phyloP scores from a whole-genome alignment of 371 early-diverging fungal genomes.

The Fennellomyces sp. region DNA sequence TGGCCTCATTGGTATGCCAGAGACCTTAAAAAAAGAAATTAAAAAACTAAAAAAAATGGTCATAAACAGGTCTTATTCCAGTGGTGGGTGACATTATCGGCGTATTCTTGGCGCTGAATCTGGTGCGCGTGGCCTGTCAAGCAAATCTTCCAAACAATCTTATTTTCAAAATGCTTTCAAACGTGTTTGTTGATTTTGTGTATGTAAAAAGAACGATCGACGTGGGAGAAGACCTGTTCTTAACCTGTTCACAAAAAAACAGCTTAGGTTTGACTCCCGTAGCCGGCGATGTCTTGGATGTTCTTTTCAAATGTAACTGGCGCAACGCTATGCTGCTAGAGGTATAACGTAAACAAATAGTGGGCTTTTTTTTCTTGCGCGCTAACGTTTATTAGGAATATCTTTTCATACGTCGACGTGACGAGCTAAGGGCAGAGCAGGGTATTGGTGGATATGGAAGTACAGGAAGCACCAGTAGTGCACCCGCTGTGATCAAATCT shows the following conservation, averaged over 20 bases:
- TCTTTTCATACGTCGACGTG: conserved; percentile 38
- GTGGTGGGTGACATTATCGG: conserved; percentile 51
- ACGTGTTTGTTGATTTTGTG: conserved; percentile 49
- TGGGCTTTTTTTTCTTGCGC: too few relatives aligned
- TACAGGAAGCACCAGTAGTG: background rate
- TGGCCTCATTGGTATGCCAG: conserved; percentile 46
- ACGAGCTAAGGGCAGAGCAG: conserved; percentile 37
- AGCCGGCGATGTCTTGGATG: conserved; percentile 52
- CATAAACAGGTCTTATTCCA: conserved; percentile 58
- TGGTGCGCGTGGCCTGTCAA: conserved; percentile 36
- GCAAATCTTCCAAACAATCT: conserved; percentile 41
- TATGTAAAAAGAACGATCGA: background rate
- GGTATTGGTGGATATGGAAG: conserved; percentile 16
- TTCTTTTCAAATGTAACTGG: conserved; percentile 51
- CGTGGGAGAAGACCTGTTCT: background rate
- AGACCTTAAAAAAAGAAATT: too few relatives aligned
- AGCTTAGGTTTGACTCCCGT: conserved; percentile 48
- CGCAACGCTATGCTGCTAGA: conserved; percentile 50
- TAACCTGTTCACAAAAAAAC: background rate
- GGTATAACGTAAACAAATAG: too few relatives aligned
- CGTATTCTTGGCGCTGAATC: conserved; percentile 32
- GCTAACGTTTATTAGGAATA: too few relatives aligned
- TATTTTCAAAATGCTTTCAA: conserved; percentile 44
- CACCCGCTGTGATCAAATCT: too few relatives aligned
- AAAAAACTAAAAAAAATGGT: conserved; percentile 3